These are phyloP conservation scores for Boletus vinaceobasis DNA, from an alignment of 768 basidiomycete genomes.

Conservation along the genomic window DNA sequence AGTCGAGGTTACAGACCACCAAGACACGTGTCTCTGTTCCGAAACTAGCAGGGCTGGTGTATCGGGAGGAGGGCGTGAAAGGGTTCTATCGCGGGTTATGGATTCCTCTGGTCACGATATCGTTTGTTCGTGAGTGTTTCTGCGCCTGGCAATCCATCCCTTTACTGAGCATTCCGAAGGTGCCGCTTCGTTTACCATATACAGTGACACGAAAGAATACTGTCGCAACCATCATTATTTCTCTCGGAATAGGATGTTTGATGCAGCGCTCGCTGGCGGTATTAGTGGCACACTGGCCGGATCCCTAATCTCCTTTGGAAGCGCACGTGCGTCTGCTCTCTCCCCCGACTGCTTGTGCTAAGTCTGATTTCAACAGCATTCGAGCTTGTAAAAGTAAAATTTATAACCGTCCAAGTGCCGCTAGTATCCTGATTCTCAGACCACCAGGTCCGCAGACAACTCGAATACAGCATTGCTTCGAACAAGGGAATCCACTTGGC, in stretches of 20 bases:
- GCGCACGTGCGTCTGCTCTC: slow-evolving; percentile 66
- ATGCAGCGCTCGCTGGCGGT: slow-evolving; percentile 75
- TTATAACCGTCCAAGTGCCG: neutral
- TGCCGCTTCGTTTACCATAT: slow-evolving; percentile 89
- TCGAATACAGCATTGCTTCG: slow-evolving; percentile 89
- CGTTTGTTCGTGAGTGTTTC: slow-evolving; percentile 81
- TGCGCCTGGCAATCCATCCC: neutral
- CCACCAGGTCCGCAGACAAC: slow-evolving; percentile 76
- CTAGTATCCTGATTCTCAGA: slow-evolving; percentile 9
- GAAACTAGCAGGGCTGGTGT: slow-evolving; percentile 66
- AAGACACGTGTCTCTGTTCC: slow-evolving; percentile 73
- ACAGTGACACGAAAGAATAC: slow-evolving; percentile 77
- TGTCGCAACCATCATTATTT: slow-evolving; percentile 60
- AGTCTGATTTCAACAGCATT: slow-evolving; percentile 52
- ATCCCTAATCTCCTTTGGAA: slow-evolving; percentile 82
- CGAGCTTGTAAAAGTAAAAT: slow-evolving; percentile 86
- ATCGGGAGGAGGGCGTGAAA: slow-evolving; percentile 78
- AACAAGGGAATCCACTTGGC: slow-evolving; percentile 66
- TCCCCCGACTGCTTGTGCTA: slow-evolving; percentile 17
- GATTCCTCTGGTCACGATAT: slow-evolving; percentile 93
- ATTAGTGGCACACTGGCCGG: slow-evolving; percentile 87
- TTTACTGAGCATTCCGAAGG: slow-evolving; percentile 41
- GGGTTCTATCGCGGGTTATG: slow-evolving; percentile 91
- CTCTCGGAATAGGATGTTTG: slow-evolving; percentile 53
- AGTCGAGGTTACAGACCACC: slow-evolving; percentile 87